Percentiles rank a stretch among this genome's conserved stretches.
phyloP scores from a whole-genome alignment of 805 yeast genomes.

The Huiozyma sinensis region DNA sequence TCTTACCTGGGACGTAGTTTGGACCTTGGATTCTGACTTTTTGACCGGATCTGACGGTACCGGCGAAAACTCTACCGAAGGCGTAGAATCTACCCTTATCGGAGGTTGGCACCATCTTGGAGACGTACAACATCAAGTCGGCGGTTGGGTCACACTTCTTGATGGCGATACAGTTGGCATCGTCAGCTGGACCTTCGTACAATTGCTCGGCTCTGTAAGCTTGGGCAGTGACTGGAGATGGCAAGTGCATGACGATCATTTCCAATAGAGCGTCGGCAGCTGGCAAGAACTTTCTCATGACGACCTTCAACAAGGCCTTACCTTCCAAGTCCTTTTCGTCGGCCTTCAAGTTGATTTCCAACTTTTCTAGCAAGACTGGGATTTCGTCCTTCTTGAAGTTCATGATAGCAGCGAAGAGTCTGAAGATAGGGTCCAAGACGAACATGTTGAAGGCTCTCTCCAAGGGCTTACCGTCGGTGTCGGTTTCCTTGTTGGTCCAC shows the following conservation, averaged over 20 bases:
- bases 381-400: constrained; percentile 98
- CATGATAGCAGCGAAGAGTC: constrained; percentile 93
- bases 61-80: constrained; percentile 99
- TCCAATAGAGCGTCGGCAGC: constrained; percentile 99
- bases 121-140: constrained; percentile 97
- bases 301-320: constrained; percentile 95
- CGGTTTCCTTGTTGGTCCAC: constrained; percentile 95
- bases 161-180: constrained; percentile 81
- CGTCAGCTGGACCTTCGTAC: constrained; percentile 98
- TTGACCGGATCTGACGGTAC: constrained; percentile 98
- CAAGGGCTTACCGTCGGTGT: constrained; percentile 87
- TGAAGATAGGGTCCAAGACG: constrained; percentile 97
- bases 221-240: constrained; percentile 99
- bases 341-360: constrained; percentile 86
- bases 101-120: constrained; percentile 99
- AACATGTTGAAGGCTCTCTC: constrained; percentile 99
- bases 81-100: constrained; percentile 99
- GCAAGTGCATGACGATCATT: constrained; percentile 97
- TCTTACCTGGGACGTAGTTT: constrained; percentile 97
- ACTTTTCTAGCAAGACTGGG: constrained; percentile 82
- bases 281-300: constrained; percentile 99
- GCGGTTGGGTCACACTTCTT: constrained; percentile 97
- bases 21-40: constrained; percentile 99
- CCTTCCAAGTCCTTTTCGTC: constrained; percentile 98
- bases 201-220: constrained; percentile 97